Evolutionary conservation across 768 basidiomycete genomes (phyloP), one percentile per base, ranked within the genome.

Genomic region (Lyophyllum semitale): DNA sequence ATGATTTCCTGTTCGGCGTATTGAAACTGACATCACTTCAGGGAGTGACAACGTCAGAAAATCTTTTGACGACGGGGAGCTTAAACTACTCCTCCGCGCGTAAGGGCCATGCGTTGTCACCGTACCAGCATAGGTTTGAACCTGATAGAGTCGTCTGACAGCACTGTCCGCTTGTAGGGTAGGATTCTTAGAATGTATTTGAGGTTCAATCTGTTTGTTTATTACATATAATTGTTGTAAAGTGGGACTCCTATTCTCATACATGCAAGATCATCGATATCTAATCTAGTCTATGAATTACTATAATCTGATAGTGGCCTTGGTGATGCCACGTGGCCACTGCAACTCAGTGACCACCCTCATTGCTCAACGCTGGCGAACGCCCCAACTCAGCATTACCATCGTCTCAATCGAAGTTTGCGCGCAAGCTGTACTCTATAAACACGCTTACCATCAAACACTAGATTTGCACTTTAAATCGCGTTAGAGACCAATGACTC

Each of bases 401-500:
- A n/a, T n/a, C n/a, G n/a, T n/a, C n/a, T n/a, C n/a, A n/a, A n/a
- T 30, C 29, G 11, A 30, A 30, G 29, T 11, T 11, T 30, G 29
- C 11, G 29, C 29, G 29, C 29, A 30, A 5, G 29, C 29, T 30
- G 11, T 11, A n/a, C n/a, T n/a, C n/a, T n/a, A n/a, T n/a, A n/a
- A n/a, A n/a, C n/a, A n/a, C n/a, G n/a, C n/a, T n/a, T n/a, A 35
- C 12, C 11, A 35, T 12, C 11, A 42, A 25, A 12, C 46, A 4
- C 37, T 43, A 13, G 25, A 18, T 26, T 23, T 29, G 29, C 4
- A 5, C 6, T 43, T 17, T 17, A 41, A 47, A 29, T 17, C 29
- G 4, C 20, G 33, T 18, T 18, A 37, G 46, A 51, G 42, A 53
- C 47, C 25, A 51, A 90, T 91, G 88, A 80, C 84, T 37, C 81